phyloP scores from a whole-genome alignment of 75 land plant genomes.

The Picea glauca region DNA sequence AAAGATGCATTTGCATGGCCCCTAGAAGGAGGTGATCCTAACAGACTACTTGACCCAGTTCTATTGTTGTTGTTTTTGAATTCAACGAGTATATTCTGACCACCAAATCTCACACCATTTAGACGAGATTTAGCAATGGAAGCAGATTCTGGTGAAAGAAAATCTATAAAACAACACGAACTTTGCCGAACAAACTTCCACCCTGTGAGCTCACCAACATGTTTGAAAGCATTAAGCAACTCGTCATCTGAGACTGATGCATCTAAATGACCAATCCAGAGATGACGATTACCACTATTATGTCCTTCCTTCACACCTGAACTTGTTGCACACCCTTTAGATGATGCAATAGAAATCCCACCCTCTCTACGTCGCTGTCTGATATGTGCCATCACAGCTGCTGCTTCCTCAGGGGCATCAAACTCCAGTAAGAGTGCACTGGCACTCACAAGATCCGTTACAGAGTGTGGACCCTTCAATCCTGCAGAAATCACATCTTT shows the following conservation, averaged over 20 bases:
- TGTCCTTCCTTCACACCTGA: slow-evolving; percentile 12
- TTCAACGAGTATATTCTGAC: slow-evolving; percentile 42
- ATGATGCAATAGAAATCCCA: slow-evolving; percentile 16
- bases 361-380: slow-evolving; percentile 59
- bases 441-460: slow-evolving; percentile 60
- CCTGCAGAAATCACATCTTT: slow-evolving; percentile 51
- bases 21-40: slow-evolving; percentile 44
- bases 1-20: slow-evolving; percentile 16
- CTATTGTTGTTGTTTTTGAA: slow-evolving; percentile 31
- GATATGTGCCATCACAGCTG: slow-evolving; percentile 53
- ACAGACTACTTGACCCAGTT: slow-evolving; percentile 22
- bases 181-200: slow-evolving; percentile 50
- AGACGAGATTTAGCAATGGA: slow-evolving; percentile 42
- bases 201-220: slow-evolving; percentile 46
- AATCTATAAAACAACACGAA: slow-evolving; percentile 45
- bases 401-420: slow-evolving; percentile 85
- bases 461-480: slow-evolving; percentile 46
- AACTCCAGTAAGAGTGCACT: slow-evolving; percentile 79
- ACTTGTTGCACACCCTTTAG: slow-evolving; percentile 13
- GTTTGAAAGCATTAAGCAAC: slow-evolving; percentile 38
- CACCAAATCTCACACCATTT: slow-evolving; percentile 53
- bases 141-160: slow-evolving; percentile 44
- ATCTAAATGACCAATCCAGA: slow-evolving; percentile 49
- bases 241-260: slow-evolving; percentile 39
- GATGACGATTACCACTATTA: slow-evolving; percentile 32